Conservation (phyloP, 2,329 filamentous ascomycete genomes). For the Trematosphaeria pertusa region DNA sequence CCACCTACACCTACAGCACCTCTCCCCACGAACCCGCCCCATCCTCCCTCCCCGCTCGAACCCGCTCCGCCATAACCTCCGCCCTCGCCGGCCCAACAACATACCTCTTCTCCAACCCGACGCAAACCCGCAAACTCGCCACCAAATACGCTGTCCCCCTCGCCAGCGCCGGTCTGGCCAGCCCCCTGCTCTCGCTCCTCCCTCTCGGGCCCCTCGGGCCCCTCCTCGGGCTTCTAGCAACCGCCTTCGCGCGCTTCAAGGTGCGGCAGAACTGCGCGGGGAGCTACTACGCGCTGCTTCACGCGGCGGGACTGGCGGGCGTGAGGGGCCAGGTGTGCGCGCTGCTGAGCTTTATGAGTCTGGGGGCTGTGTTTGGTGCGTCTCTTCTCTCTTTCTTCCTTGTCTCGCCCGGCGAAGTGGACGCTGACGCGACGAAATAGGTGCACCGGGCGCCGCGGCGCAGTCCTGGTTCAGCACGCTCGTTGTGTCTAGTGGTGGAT, state of each 20-base stretch:
- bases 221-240: slow-evolving; percentile 1
- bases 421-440: no score
- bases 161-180: neutral
- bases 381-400: neutral
- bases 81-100: neutral
- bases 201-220: slow-evolving; percentile 7
- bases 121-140: neutral
- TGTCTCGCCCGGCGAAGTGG: no score
- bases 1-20: no score
- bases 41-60: neutral
- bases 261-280: slow-evolving; percentile 4
- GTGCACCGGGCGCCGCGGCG: neutral
- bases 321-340: slow-evolving; percentile 8
- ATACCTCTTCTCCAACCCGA: neutral
- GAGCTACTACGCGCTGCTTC: slow-evolving; percentile 11
- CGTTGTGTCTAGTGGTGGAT: neutral
- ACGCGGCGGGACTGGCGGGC: slow-evolving; percentile 3
- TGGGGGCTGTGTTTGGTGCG: slow-evolving; percentile 3
- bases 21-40: no score
- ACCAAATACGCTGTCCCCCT: slow-evolving; percentile 3
- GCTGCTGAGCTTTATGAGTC: slow-evolving; percentile 5
- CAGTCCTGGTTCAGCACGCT: neutral
- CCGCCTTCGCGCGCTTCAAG: slow-evolving; percentile 6
- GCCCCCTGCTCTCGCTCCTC: neutral
- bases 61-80: neutral